phyloP scores from a whole-genome alignment of 2,329 filamentous ascomycete species.

The Coniochaeta hoffmannii region DNA sequence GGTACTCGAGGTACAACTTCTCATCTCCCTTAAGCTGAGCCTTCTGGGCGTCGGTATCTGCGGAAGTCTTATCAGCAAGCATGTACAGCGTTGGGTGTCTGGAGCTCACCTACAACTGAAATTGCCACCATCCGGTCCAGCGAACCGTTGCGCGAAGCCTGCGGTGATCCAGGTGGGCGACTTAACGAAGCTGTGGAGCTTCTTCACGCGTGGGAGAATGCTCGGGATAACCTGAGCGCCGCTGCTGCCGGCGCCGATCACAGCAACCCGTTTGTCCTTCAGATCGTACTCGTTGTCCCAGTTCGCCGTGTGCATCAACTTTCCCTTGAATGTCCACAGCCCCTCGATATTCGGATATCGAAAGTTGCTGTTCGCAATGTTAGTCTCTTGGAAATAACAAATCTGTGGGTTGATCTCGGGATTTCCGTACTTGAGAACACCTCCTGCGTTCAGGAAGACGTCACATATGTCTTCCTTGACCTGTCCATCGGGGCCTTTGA shows the following conservation, averaged over 20 bases:
- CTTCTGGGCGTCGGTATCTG: constrained; percentile 6
- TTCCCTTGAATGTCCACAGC: constrained; percentile 15
- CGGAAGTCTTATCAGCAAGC: background rate
- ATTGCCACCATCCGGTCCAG: constrained; percentile 5
- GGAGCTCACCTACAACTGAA: constrained; percentile 5
- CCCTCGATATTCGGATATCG: constrained; percentile 17
- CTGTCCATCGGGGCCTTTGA: constrained; percentile 2
- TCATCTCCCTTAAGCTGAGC: background rate
- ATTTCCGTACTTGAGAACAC: constrained; percentile 3
- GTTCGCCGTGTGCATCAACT: constrained; percentile 15
- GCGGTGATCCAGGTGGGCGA: constrained; percentile 8
- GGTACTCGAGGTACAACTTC: constrained; percentile 3
- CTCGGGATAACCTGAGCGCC: constrained; percentile 5
- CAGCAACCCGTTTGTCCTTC: constrained; percentile 4
- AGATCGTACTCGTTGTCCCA: constrained; percentile 9
- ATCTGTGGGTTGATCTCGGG: background rate
- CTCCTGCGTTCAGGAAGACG: constrained; percentile 4
- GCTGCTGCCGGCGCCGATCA: constrained; percentile 5
- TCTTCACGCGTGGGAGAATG: constrained; percentile 2
- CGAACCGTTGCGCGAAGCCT: constrained; percentile 5
- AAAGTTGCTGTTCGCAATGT: background rate
- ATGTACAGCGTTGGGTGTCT: background rate
- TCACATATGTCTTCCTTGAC: constrained; percentile 3
- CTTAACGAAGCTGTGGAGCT: constrained; percentile 4
- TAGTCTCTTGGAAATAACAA: background rate